These are phyloP conservation scores for Phlyctochytrium planicorne DNA, from an alignment of 192 early-diverging fungal genomes.

Conservation along the genomic window DNA sequence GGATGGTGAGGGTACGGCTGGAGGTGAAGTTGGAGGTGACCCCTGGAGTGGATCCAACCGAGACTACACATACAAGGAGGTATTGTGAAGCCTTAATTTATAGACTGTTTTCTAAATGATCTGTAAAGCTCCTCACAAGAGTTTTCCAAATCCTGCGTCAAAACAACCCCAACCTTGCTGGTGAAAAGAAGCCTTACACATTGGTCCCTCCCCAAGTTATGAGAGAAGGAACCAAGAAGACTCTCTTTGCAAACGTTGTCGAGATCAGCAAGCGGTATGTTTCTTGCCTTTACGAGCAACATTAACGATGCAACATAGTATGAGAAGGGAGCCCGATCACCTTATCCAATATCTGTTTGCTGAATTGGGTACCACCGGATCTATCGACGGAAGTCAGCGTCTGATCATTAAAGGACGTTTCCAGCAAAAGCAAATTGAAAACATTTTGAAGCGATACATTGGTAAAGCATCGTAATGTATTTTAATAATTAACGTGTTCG, in stretches of 20 bases:
- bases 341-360: slow-evolving; percentile 97
- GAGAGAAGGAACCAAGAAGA: slow-evolving; percentile 95
- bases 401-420: slow-evolving; percentile 97
- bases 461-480: slow-evolving; percentile 41
- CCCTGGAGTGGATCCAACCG: slow-evolving; percentile 88
- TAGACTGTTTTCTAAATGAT: background rate
- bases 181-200: slow-evolving; percentile 92
- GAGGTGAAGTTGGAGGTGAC: slow-evolving; percentile 31
- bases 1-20: slow-evolving; percentile 16
- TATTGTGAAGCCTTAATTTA: slow-evolving; percentile 31
- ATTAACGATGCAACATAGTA: slow-evolving; percentile 42
- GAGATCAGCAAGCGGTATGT: slow-evolving; percentile 84
- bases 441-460: slow-evolving; percentile 95
- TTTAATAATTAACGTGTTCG: slow-evolving; percentile 12
- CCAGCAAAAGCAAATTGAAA: slow-evolving; percentile 99
- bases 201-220: slow-evolving; percentile 89
- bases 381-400: slow-evolving; percentile 85
- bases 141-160: slow-evolving; percentile 88
- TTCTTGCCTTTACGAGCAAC: background rate
- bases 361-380: slow-evolving; percentile 98
- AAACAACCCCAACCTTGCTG: slow-evolving; percentile 90
- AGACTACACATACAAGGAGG: slow-evolving; percentile 92
- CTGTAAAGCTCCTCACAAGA: slow-evolving; percentile 72
- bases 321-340: slow-evolving; percentile 95
- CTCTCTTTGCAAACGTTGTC: slow-evolving; percentile 91